A percentile compares a stretch with the other conserved stretches of the same genome.
Conservation (phyloP, 495 filamentous ascomycete species). For the Aspergillus indologenus region DNA sequence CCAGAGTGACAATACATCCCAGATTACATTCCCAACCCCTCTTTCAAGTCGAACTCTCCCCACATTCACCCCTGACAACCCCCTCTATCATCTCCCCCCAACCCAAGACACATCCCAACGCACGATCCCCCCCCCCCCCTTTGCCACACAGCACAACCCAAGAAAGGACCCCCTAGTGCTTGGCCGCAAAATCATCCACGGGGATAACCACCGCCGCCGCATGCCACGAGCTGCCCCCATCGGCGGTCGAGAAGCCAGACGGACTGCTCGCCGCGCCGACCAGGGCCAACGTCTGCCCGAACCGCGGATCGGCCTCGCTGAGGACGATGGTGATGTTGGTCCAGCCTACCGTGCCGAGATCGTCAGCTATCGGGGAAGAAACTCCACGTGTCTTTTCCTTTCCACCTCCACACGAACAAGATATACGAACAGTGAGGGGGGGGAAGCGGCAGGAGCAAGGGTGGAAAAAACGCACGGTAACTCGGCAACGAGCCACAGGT, state of each 20-base stretch:
- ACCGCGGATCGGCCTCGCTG: slow-evolving; percentile 15
- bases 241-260: neutral
- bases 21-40: no score
- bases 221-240: neutral
- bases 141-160: no score
- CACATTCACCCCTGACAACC: no score
- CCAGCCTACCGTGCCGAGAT: slow-evolving; percentile 10
- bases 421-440: no score
- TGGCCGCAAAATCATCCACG: neutral
- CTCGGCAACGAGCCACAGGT: slow-evolving; percentile 16
- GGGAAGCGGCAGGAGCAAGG: no score
- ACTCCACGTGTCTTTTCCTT: neutral
- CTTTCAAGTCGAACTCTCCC: no score
- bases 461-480: slow-evolving; percentile 12
- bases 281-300: slow-evolving; percentile 5
- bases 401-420: no score
- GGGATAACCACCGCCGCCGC: neutral
- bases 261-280: neutral
- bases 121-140: no score
- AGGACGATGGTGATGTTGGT: slow-evolving; percentile 19
- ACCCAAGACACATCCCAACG: no score
- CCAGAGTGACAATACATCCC: no score
- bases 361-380: no score
- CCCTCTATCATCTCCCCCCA: no score
- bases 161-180: neutral